A percentile compares a stretch with the other conserved stretches of the same genome.
Evolutionary conservation across 305 asterid genomes (phyloP).

Genomic region (Solanum aculeatissimum): DNA sequence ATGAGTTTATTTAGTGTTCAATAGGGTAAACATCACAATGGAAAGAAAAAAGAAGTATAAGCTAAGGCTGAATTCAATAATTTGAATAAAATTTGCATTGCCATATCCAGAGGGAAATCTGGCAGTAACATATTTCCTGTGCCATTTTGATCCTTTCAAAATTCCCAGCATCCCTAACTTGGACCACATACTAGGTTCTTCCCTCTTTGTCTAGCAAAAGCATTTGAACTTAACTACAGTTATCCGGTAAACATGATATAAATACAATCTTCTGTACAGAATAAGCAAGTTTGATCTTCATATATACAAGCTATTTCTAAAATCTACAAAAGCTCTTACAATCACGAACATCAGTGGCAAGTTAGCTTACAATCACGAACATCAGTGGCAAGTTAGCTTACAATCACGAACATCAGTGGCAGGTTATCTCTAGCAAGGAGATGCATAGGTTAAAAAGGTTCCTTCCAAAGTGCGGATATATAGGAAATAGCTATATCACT

Average conservation of each 20-base stretch:
- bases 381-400: neutral
- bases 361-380: neutral
- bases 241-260: neutral
- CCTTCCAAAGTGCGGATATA: neutral
- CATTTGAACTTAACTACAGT: neutral
- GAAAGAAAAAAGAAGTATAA: neutral
- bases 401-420: no score
- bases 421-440: neutral
- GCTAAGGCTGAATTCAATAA: neutral
- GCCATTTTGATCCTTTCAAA: neutral
- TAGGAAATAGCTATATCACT: neutral
- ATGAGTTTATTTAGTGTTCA: neutral
- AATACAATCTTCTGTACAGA: neutral
- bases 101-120: neutral
- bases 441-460: neutral
- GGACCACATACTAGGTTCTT: neutral
- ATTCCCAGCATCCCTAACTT: neutral
- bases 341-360: neutral
- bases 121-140: neutral
- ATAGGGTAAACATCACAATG: neutral
- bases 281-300: neutral
- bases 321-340: neutral
- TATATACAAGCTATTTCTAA: neutral
- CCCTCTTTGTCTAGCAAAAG: neutral
- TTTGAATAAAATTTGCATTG: neutral